A percentile compares a stretch with the other conserved stretches of the same genome.
These are phyloP conservation scores for Penicillium sp. DNA, from an alignment of 2,329 filamentous ascomycete species.

Conservation along the genomic window DNA sequence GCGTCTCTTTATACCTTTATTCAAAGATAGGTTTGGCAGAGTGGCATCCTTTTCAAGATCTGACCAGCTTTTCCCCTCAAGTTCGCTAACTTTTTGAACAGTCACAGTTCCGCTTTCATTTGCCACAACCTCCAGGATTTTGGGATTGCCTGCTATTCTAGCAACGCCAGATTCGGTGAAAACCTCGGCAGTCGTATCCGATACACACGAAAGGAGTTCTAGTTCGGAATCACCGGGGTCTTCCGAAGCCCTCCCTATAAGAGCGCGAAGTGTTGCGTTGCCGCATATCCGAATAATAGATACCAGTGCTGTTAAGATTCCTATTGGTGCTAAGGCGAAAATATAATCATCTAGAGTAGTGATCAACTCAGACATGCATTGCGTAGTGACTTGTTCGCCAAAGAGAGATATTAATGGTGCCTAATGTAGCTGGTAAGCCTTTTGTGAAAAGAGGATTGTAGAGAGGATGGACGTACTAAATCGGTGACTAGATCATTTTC, in stretches of 20 bases:
- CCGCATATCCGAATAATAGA: slow-evolving; percentile 46
- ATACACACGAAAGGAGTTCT: slow-evolving; percentile 47
- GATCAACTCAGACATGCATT: slow-evolving; percentile 46
- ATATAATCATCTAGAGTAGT: slow-evolving; percentile 43
- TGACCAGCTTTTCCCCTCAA: slow-evolving; percentile 4
- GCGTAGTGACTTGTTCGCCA: slow-evolving; percentile 46
- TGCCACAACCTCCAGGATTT: slow-evolving; percentile 34
- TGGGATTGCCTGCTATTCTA: slow-evolving; percentile 32
- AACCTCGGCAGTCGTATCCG: slow-evolving; percentile 43
- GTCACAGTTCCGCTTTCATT: slow-evolving; percentile 31
- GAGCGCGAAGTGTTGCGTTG: slow-evolving; percentile 38
- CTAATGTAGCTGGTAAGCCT: slow-evolving; percentile 15
- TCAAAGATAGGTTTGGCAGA: slow-evolving; percentile 32
- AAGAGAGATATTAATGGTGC: slow-evolving; percentile 40
- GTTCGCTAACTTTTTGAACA: slow-evolving; percentile 10
- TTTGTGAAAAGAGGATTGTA: background rate
- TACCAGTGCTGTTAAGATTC: slow-evolving; percentile 44
- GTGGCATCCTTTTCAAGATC: slow-evolving; percentile 25
- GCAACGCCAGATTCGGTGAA: slow-evolving; percentile 42
- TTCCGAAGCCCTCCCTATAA: slow-evolving; percentile 46
- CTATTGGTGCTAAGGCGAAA: slow-evolving; percentile 46
- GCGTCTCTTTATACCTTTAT: slow-evolving; percentile 30
- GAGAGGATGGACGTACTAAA: slow-evolving; percentile 24
- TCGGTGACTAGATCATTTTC: slow-evolving; percentile 38
- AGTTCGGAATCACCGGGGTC: slow-evolving; percentile 37